Percentiles rank a stretch among this genome's conserved stretches.
Evolutionary conservation across 129 eudicot genomes (phyloP).

Genomic region (Calendula officinalis): DNA sequence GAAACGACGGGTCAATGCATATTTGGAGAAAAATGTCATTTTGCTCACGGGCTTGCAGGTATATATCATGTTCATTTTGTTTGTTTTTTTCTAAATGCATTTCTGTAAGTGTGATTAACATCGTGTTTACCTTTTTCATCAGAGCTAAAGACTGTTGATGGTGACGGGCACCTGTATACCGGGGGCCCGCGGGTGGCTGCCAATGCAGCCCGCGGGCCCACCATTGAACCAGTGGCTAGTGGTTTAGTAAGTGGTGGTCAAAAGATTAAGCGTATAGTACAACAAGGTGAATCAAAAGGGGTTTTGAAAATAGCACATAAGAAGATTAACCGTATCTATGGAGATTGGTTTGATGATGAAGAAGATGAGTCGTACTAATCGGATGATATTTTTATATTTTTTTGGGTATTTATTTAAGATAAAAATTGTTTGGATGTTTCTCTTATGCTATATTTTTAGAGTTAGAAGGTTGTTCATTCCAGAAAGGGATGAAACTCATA

Average conservation of each 20-base stretch:
- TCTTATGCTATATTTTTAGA: background rate
- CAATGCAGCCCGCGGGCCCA: conserved; percentile 19
- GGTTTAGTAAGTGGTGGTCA: conserved; percentile 26
- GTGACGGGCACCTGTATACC: conserved; percentile 18
- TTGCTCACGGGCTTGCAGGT: conserved; percentile 92
- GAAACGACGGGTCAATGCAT: conserved; percentile 68
- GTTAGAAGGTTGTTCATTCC: conserved; percentile 4
- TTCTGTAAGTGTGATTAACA: background rate
- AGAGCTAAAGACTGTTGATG: conserved; percentile 51
- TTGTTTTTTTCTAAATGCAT: too few relatives aligned
- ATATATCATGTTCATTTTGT: conserved; percentile 8
- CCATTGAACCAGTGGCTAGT: conserved; percentile 14
- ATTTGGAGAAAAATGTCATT: conserved; percentile 66
- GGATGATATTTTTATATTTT: background rate
- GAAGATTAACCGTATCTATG: conserved; percentile 69
- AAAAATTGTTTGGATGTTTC: background rate
- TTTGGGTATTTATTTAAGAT: conserved; percentile 5
- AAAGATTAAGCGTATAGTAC: too few relatives aligned
- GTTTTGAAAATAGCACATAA: conserved; percentile 41
- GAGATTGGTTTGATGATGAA: conserved; percentile 72
- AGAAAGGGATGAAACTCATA: conserved; percentile 14
- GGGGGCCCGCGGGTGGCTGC: conserved; percentile 19
- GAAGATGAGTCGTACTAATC: conserved; percentile 20
- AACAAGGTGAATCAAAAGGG: conserved; percentile 28
- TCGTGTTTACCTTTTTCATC: background rate